Evolutionary conservation across 768 basidiomycete genomes (phyloP).

Genomic region (Pholiota conissans): DNA sequence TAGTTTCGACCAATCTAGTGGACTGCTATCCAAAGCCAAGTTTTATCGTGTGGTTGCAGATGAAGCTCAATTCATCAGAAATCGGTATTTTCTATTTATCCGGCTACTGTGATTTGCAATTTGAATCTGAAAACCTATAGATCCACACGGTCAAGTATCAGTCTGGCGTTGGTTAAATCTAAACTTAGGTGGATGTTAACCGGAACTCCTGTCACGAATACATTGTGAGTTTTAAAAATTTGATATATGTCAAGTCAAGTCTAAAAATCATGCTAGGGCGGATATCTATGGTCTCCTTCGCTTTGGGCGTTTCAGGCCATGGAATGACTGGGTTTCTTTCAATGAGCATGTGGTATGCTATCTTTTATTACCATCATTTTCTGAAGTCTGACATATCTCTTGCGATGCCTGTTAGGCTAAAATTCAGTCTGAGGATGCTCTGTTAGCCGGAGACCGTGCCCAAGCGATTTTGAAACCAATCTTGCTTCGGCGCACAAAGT

Average conservation of each 20-base stretch:
- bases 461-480: constrained; percentile 68
- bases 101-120: too few species aligned
- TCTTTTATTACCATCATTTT: background rate
- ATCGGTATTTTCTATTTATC: constrained; percentile 45
- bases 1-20: constrained; percentile 28
- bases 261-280: constrained; percentile 36
- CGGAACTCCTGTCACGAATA: constrained; percentile 74
- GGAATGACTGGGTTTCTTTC: constrained; percentile 73
- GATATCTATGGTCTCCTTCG: constrained; percentile 73
- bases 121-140: constrained; percentile 28
- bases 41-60: constrained; percentile 77
- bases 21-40: constrained; percentile 56
- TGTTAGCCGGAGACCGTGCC: constrained; percentile 63
- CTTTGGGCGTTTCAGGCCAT: constrained; percentile 68
- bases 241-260: background rate
- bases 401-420: constrained; percentile 36
- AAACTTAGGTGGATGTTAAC: constrained; percentile 81
- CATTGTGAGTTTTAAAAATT: constrained; percentile 40
- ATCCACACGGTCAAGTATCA: constrained; percentile 56
- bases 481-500: constrained; percentile 74
- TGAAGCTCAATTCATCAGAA: constrained; percentile 78
- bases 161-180: constrained; percentile 57
- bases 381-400: background rate
- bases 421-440: constrained; percentile 56
- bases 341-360: constrained; percentile 51